Conservation (phyloP, 2,329 filamentous ascomycete genomes). For the Erysiphe neolycopersici region DNA sequence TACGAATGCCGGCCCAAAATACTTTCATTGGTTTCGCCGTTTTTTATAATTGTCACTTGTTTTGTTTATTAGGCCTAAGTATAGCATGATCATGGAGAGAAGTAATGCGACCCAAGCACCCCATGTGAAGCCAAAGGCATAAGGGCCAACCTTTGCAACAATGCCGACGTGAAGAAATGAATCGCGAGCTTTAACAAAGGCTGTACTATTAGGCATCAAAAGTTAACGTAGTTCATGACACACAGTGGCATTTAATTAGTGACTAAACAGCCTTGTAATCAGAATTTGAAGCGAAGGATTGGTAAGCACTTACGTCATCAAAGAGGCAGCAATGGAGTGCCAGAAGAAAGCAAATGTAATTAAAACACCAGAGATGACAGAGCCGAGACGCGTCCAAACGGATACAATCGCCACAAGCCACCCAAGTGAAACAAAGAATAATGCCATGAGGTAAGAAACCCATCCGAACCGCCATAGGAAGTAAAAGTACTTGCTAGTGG, state of each 20-base stretch:
- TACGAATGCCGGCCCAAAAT: no score
- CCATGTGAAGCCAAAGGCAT: slow-evolving; percentile 58
- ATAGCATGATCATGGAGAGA: slow-evolving; percentile 41
- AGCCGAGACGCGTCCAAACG: slow-evolving; percentile 26
- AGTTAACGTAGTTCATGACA: not conserved
- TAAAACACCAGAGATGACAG: slow-evolving; percentile 34
- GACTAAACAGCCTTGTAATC: slow-evolving; percentile 1
- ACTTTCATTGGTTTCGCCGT: no score
- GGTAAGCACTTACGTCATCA: slow-evolving; percentile 43
- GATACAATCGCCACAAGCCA: slow-evolving; percentile 44
- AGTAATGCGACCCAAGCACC: slow-evolving; percentile 38
- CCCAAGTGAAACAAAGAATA: slow-evolving; percentile 45
- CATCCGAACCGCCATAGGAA: slow-evolving; percentile 81
- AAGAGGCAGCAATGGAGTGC: slow-evolving; percentile 33
- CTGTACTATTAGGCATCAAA: slow-evolving; percentile 17
- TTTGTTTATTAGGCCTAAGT: slow-evolving; percentile 18
- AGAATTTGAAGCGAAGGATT: slow-evolving; percentile 1
- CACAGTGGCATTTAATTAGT: not conserved
- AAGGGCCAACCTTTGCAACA: slow-evolving; percentile 32
- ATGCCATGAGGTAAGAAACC: slow-evolving; percentile 63
- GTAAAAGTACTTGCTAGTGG: slow-evolving; percentile 37
- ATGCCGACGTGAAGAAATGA: slow-evolving; percentile 30
- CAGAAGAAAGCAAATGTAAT: slow-evolving; percentile 38
- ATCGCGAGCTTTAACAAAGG: slow-evolving; percentile 43
- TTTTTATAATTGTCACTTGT: not conserved